Conservation (phyloP, 2,329 filamentous ascomycete genomes). For the Plectosphaerella sp. region DNA sequence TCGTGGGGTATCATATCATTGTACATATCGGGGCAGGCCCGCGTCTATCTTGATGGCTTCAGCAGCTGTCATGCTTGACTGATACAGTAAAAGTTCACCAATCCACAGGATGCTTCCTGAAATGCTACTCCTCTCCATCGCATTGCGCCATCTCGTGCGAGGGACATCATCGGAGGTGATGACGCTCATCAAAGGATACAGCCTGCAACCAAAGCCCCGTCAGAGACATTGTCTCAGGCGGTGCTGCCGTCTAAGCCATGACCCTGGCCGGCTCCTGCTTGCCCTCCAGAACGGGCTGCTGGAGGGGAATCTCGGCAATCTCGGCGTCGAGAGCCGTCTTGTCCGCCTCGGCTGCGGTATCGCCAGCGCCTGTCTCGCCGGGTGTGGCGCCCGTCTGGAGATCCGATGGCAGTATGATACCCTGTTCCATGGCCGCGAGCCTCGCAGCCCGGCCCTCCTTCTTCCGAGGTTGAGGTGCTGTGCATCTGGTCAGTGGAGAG, state of each 20-base stretch:
- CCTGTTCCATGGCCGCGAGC: conserved; percentile 37
- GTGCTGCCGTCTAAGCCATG: no score
- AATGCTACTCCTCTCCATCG: no score
- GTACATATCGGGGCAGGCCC: not conserved
- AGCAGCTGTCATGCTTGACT: no score
- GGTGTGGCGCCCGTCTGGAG: not conserved
- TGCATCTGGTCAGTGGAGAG: conserved; percentile 9
- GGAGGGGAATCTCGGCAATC: not conserved
- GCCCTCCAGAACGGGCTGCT: not conserved
- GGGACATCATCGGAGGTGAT: no score
- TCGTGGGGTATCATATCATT: not conserved
- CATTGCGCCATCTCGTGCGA: no score
- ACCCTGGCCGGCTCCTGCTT: not conserved
- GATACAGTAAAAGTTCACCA: no score
- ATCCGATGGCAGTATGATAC: not conserved
- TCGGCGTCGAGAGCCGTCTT: conserved; percentile 1
- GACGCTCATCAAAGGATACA: no score
- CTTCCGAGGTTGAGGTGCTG: conserved; percentile 48
- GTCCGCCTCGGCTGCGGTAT: not conserved
- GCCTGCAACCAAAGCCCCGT: no score
- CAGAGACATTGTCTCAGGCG: no score
- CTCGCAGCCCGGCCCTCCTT: conserved; percentile 52
- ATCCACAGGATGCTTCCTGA: no score
- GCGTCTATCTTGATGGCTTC: not conserved
- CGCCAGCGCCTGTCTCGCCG: not conserved